A percentile compares a stretch with the other conserved stretches of the same genome.
Evolutionary conservation across 2,329 filamentous ascomycete genomes (phyloP).

Genomic region (Stemphylium vesicarium): DNA sequence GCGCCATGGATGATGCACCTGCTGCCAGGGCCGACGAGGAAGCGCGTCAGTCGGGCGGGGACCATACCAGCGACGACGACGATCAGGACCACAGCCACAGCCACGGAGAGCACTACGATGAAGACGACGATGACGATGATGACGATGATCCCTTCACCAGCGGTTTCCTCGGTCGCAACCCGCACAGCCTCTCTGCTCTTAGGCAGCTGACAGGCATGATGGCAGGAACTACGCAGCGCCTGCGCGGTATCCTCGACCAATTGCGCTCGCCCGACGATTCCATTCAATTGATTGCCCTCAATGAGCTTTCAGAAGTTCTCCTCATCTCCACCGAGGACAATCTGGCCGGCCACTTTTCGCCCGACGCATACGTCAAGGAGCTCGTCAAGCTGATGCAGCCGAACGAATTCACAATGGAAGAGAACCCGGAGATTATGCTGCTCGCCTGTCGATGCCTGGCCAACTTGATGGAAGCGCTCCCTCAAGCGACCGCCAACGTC

Average conservation of each 20-base stretch:
- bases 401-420: conserved; percentile 81
- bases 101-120: conserved; percentile 22
- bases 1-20: conserved; percentile 72
- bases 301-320: conserved; percentile 91
- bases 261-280: conserved; percentile 84
- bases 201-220: conserved; percentile 87
- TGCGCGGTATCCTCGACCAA: conserved; percentile 67
- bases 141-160: conserved; percentile 65
- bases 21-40: conserved; percentile 64
- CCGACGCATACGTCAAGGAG: conserved; percentile 94
- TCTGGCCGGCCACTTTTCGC: conserved; percentile 90
- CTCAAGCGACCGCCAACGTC: conserved; percentile 90
- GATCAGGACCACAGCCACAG: conserved; percentile 38
- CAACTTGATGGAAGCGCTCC: conserved; percentile 96
- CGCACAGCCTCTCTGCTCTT: conserved; percentile 72
- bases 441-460: conserved; percentile 93
- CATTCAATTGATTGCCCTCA: conserved; percentile 86
- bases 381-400: conserved; percentile 90
- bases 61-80: conserved; percentile 58
- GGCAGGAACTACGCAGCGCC: conserved; percentile 78
- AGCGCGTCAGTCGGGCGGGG: conserved; percentile 37
- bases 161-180: conserved; percentile 70
- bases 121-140: conserved; percentile 61
- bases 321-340: conserved; percentile 97
- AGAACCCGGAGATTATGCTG: conserved; percentile 97